Conservation (phyloP, 2,329 filamentous ascomycete species). For the Verticillium zaregamsianum region DNA sequence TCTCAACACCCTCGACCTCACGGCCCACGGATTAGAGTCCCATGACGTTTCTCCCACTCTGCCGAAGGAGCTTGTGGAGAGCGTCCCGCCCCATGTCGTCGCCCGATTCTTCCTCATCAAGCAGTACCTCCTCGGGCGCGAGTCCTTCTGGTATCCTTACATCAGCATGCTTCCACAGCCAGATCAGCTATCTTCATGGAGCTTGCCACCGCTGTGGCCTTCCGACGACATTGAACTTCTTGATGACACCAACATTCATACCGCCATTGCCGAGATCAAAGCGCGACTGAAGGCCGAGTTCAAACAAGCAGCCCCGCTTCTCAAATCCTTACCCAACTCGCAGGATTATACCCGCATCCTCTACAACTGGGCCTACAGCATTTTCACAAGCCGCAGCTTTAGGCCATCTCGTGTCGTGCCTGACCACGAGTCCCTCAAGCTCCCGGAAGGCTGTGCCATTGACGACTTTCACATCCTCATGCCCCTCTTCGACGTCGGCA, state of each 20-base stretch:
- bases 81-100: slow-evolving; percentile 53
- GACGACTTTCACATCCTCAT: slow-evolving; percentile 66
- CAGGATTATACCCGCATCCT: slow-evolving; percentile 41
- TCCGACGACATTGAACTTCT: slow-evolving; percentile 55
- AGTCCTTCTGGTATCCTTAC: slow-evolving; percentile 67
- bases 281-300: slow-evolving; percentile 41
- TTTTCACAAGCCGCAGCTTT: slow-evolving; percentile 64
- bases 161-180: slow-evolving; percentile 62
- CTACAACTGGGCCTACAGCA: slow-evolving; percentile 61
- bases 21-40: slow-evolving; percentile 13
- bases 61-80: slow-evolving; percentile 43
- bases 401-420: slow-evolving; percentile 54
- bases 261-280: slow-evolving; percentile 45
- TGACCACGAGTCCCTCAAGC: slow-evolving; percentile 20
- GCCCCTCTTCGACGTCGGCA: slow-evolving; percentile 68
- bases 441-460: slow-evolving; percentile 33
- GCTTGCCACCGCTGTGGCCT: slow-evolving; percentile 60
- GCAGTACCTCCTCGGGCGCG: slow-evolving; percentile 54
- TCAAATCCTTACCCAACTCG: slow-evolving; percentile 17
- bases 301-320: slow-evolving; percentile 32
- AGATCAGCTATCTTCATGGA: slow-evolving; percentile 42
- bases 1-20: slow-evolving; percentile 43
- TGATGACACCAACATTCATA: slow-evolving; percentile 47
- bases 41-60: slow-evolving; percentile 28
- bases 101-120: slow-evolving; percentile 66